Conservation (phyloP, 345 rosid genomes). For the thale cress (Arabidopsis thaliana) region DNA sequence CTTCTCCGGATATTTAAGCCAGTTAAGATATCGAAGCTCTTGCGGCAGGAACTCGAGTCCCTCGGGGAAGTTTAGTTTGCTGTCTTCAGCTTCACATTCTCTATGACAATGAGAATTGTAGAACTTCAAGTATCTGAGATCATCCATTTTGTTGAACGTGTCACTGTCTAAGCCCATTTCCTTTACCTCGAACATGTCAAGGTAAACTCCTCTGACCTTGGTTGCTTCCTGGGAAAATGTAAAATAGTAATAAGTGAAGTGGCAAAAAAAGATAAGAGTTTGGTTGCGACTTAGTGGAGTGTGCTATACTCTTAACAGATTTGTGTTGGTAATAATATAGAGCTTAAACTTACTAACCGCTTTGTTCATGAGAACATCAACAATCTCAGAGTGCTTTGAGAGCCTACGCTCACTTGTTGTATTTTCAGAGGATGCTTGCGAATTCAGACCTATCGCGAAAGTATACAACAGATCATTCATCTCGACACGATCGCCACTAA, state of each 20-base stretch:
- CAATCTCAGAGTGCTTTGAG: conserved; percentile 15
- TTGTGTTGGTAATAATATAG: no score
- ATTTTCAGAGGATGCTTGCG: background rate
- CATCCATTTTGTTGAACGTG: conserved; percentile 13
- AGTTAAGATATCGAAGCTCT: no score
- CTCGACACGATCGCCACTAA: background rate
- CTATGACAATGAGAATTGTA: conserved; percentile 1
- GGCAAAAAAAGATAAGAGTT: no score
- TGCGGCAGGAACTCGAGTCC: background rate
- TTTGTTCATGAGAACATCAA: background rate
- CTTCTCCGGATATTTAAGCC: no score
- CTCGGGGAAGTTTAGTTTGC: background rate
- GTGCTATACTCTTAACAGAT: no score
- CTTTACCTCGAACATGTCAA: conserved; percentile 32
- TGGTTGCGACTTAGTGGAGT: no score
- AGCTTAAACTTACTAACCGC: conserved; percentile 3
- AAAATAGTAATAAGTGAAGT: no score
- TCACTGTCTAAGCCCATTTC: background rate
- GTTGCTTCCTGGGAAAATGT: conserved; percentile 24
- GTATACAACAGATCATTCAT: conserved; percentile 47
- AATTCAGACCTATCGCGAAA: conserved; percentile 32
- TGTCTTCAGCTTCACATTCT: background rate
- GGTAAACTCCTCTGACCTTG: conserved; percentile 35
- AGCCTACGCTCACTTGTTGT: background rate
- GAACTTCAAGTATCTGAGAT: conserved; percentile 45